These are phyloP conservation scores for Camellia granthamiana DNA, from an alignment of 148 eudicot genomes.

Conservation along the genomic window DNA sequence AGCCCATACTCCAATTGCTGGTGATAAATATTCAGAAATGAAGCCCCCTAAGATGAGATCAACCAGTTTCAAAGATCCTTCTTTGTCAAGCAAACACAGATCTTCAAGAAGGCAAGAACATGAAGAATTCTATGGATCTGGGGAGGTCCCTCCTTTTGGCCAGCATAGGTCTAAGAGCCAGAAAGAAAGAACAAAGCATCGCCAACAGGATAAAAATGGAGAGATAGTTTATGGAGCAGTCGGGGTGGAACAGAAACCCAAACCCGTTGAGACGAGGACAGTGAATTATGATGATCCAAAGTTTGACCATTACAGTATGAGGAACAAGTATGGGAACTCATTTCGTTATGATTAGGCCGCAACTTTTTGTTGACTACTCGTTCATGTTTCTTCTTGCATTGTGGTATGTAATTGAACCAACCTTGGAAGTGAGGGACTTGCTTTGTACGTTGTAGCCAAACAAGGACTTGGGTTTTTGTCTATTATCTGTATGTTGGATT, in stretches of 20 bases:
- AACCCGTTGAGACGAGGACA: slow-evolving; percentile 43
- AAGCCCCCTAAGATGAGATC: slow-evolving; percentile 63
- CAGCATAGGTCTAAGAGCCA: slow-evolving; percentile 66
- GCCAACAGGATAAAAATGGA: slow-evolving; percentile 64
- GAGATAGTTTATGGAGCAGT: slow-evolving; percentile 40
- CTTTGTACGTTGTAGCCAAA: too few species aligned
- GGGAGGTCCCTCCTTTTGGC: slow-evolving; percentile 43
- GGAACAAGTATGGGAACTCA: slow-evolving; percentile 60
- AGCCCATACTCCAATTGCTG: slow-evolving; percentile 29
- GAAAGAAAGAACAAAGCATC: slow-evolving; percentile 84
- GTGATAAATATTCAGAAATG: slow-evolving; percentile 51
- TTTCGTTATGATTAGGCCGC: slow-evolving; percentile 44
- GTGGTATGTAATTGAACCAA: too few species aligned
- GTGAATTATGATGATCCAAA: slow-evolving; percentile 47
- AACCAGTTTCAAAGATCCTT: slow-evolving; percentile 58
- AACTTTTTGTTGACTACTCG: too few species aligned
- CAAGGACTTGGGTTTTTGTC: too few species aligned
- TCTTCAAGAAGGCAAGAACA: slow-evolving; percentile 76
- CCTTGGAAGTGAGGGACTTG: too few species aligned
- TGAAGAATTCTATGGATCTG: slow-evolving; percentile 74
- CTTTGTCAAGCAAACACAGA: slow-evolving; percentile 67
- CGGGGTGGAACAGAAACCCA: slow-evolving; percentile 37
- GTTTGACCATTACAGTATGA: slow-evolving; percentile 57
- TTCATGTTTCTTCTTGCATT: too few species aligned
- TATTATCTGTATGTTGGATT: too few species aligned